Base-by-base conservation (phyloP, 164 flowering plant genomes). In the Kalanchoe fedtschenkoi region DNA sequence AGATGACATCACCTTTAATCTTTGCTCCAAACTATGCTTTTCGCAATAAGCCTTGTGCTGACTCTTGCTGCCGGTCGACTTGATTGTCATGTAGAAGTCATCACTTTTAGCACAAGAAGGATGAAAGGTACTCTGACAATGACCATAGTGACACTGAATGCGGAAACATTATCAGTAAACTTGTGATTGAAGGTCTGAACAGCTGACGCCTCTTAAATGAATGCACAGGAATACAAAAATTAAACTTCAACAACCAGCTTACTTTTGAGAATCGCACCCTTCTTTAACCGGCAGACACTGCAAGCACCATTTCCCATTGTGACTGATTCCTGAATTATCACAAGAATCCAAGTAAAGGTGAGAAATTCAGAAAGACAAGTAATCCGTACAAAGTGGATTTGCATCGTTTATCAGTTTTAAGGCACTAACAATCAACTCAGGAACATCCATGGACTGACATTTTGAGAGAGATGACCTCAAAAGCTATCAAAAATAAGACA, bases 261-360 rank as follows among this genome's bases (percentile, higher is more conserved):
- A 92, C 99, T 92, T n/a, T 95, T 95, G 34, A 88, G 70, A 73
- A 96, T 87, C 34, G 81, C 86, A 68, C 99, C 99, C 65, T 71
- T 68, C 60, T 72, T 87, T 39, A 71, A 76, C 37, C 57, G 78
- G 65, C 97, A 95, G 46, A 95, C 70, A 68, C 72, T 73, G 69
- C 97, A 95, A 22, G 55, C 38, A 35, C 85, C 88, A 66, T 44
- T 68, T 33, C 80, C 95, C 73, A 69, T 85, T 15, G 54, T 41
- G 63, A 83, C 34, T n/a, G 74, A 61, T 35, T 83, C 96, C 99
- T 95, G 82, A 19, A 28, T 64, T 59, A 62, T 11, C 24, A 1
- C n/a, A 51, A 10, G 21, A 51, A 51, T 24, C 56, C 32, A 51
- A 7, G 32, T 11, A 13, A 51, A 51, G 56, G 32, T 29, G 4